phyloP scores from a whole-genome alignment of 2,329 filamentous ascomycete species.

The Grosmannia penicillata region DNA sequence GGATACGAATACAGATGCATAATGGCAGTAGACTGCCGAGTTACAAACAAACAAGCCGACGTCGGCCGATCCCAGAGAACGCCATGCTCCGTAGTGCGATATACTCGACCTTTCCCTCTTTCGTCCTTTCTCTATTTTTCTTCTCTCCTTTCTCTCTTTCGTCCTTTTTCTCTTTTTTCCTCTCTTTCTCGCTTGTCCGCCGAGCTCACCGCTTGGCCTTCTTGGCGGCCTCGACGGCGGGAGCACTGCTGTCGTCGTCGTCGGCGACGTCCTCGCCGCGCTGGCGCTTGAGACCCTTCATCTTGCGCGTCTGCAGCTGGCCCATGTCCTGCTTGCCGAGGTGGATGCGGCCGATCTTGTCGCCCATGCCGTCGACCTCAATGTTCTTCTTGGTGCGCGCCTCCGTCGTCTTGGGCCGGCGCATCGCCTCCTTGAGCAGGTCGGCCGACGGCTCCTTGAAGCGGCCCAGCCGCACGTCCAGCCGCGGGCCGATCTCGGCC shows the following conservation, averaged over 20 bases:
- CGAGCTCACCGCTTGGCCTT: constrained; percentile 19
- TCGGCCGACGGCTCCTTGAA: constrained; percentile 62
- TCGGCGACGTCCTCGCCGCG: constrained; percentile 41
- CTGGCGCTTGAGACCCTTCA: constrained; percentile 92
- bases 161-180: not conserved
- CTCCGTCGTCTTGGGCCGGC: constrained; percentile 61
- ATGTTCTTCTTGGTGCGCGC: constrained; percentile 94
- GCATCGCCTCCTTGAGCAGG: constrained; percentile 80
- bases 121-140: not conserved
- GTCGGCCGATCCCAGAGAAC: too few species aligned
- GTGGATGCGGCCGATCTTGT: constrained; percentile 92
- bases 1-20: too few species aligned
- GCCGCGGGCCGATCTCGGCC: constrained; percentile 46
- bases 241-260: not conserved
- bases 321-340: constrained; percentile 77
- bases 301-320: constrained; percentile 88
- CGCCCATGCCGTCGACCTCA: constrained; percentile 76
- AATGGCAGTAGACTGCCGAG: too few species aligned
- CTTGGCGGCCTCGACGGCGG: constrained; percentile 19
- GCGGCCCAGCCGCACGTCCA: constrained; percentile 81
- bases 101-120: too few species aligned
- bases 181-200: not conserved
- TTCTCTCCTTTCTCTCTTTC: not conserved
- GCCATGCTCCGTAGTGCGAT: too few species aligned
- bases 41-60: too few species aligned